phyloP scores from a whole-genome alignment of 1,284 basidiomycete genomes.

The Ceratobasidium sp. region DNA sequence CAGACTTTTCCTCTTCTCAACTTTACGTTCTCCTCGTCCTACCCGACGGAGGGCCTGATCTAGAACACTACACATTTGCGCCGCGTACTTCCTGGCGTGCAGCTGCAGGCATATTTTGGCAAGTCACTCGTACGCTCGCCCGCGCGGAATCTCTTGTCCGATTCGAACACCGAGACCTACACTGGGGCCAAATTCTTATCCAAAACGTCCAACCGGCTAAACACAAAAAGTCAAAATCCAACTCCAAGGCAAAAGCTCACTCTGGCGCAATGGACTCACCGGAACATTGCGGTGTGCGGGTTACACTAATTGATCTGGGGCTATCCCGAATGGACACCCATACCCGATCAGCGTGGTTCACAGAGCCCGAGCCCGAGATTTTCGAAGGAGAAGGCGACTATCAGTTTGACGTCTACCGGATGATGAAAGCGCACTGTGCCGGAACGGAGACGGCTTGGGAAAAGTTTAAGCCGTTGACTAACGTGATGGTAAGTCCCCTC shows the following conservation, averaged over 20 bases:
- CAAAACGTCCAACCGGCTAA: slow-evolving; percentile 54
- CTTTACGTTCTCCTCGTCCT: slow-evolving; percentile 88
- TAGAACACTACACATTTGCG: slow-evolving; percentile 79
- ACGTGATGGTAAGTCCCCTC: slow-evolving; percentile 74
- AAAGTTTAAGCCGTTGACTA: slow-evolving; percentile 77
- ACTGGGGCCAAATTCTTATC: slow-evolving; percentile 97
- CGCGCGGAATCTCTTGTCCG: slow-evolving; percentile 77
- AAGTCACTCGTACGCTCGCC: slow-evolving; percentile 77
- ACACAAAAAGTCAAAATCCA: slow-evolving; percentile 10
- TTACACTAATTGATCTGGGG: slow-evolving; percentile 92
- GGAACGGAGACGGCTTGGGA: slow-evolving; percentile 63
- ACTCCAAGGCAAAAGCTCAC: slow-evolving; percentile 39
- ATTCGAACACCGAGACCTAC: slow-evolving; percentile 98
- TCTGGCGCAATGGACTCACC: slow-evolving; percentile 64
- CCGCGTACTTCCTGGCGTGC: slow-evolving; percentile 75
- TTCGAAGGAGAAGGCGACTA: slow-evolving; percentile 89
- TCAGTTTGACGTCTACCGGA: slow-evolving; percentile 94
- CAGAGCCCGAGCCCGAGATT: slow-evolving; percentile 71
- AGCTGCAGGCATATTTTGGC: slow-evolving; percentile 89
- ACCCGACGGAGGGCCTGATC: slow-evolving; percentile 85
- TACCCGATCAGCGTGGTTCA: slow-evolving; percentile 37
- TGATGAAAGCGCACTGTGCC: slow-evolving; percentile 70
- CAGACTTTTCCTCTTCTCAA: slow-evolving; percentile 80
- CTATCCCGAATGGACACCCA: slow-evolving; percentile 75
- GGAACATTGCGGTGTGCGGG: slow-evolving; percentile 59